Evolutionary conservation across 2,329 filamentous ascomycete species (phyloP).

Genomic region (Parascedosporium putredinis): DNA sequence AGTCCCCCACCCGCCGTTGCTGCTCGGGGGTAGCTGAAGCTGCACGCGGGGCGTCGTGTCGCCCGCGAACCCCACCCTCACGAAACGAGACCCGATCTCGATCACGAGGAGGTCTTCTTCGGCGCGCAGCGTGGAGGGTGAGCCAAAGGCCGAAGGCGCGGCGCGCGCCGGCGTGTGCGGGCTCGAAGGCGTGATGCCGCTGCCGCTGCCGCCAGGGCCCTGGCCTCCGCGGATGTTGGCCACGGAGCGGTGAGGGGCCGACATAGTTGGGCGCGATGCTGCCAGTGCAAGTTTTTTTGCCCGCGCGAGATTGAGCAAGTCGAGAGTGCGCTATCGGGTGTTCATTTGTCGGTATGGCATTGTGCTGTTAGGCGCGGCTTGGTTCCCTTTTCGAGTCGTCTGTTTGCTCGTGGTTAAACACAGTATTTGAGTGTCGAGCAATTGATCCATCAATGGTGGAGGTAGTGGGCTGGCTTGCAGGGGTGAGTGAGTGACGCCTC

Average conservation of each 20-base stretch:
- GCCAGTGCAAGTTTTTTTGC: too few species aligned
- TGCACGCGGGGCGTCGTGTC: conserved; percentile 65
- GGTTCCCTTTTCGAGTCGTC: too few species aligned
- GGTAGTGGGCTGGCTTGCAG: too few species aligned
- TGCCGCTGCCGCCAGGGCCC: conserved; percentile 22
- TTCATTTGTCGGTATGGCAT: too few species aligned
- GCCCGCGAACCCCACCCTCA: conserved; percentile 79
- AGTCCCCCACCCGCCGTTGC: conserved; percentile 71
- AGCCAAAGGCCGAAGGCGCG: conserved; percentile 45
- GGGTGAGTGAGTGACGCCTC: too few species aligned
- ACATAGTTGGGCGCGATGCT: neutral
- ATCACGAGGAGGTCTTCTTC: conserved; percentile 81
- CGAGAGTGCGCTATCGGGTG: too few species aligned
- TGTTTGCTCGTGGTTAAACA: too few species aligned
- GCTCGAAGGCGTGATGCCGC: conserved; percentile 25
- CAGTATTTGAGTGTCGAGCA: too few species aligned
- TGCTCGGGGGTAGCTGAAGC: conserved; percentile 65
- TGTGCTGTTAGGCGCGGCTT: too few species aligned
- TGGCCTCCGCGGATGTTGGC: conserved; percentile 41
- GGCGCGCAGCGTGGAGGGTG: conserved; percentile 50
- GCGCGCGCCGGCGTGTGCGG: conserved; percentile 46
- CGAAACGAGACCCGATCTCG: conserved; percentile 68
- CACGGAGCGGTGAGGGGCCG: conserved; percentile 21
- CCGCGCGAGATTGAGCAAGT: too few species aligned
- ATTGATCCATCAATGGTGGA: too few species aligned